Conservation (phyloP, 2,329 filamentous ascomycete genomes). For the Cadophora gregata region DNA sequence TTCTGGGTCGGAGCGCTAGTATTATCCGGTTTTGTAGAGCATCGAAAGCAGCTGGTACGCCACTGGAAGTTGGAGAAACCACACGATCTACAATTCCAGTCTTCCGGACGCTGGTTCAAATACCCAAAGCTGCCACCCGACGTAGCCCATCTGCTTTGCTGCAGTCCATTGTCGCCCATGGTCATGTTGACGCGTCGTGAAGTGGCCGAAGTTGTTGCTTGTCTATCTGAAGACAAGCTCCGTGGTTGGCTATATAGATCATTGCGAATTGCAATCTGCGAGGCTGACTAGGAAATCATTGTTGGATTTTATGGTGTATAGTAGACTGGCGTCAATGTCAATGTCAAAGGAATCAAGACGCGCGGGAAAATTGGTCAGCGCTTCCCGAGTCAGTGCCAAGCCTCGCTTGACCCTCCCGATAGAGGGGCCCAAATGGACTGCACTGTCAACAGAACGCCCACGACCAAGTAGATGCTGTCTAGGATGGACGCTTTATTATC, state of each 20-base stretch:
- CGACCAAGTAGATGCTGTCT: no score
- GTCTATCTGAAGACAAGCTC: constrained; percentile 18
- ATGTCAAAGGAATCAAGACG: constrained; percentile 1
- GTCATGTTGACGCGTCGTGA: constrained; percentile 5
- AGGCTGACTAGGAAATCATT: constrained; percentile 3
- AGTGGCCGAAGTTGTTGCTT: constrained; percentile 18
- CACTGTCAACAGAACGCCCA: no score
- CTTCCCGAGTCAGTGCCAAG: not conserved
- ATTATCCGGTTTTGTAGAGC: constrained; percentile 59
- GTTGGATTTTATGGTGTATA: not conserved
- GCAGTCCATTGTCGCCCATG: constrained; percentile 26
- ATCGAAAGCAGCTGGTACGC: constrained; percentile 30
- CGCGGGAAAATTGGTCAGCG: not conserved
- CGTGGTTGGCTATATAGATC: not conserved
- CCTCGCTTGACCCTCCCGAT: not conserved
- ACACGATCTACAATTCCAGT: constrained; percentile 35
- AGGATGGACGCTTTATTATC: no score
- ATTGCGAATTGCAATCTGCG: constrained; percentile 8
- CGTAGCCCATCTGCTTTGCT: constrained; percentile 31
- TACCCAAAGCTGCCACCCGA: not conserved
- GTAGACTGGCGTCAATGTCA: not conserved
- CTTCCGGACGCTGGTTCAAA: constrained; percentile 19
- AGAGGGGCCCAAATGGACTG: no score
- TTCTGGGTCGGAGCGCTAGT: not conserved
- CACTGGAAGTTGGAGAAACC: constrained; percentile 33